Percentiles rank a stretch among this genome's conserved stretches.
Conservation (phyloP, 139 green algal genomes). For the Gonium pectorale region DNA sequence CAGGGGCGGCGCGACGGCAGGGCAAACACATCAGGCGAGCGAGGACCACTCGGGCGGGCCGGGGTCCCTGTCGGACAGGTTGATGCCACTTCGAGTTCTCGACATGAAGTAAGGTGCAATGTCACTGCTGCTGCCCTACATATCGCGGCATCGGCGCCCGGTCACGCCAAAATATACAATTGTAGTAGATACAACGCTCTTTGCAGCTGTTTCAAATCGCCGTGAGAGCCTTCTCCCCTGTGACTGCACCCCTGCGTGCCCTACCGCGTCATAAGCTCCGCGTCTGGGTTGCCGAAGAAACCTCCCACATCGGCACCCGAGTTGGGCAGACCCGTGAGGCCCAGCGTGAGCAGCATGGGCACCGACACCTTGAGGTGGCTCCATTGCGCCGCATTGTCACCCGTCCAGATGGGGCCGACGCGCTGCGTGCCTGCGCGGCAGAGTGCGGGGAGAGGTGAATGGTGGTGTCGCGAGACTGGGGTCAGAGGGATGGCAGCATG, state of each 20-base stretch:
- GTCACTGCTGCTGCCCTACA: no score
- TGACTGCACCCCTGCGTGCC: neutral
- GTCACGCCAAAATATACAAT: no score
- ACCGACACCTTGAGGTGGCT: constrained; percentile 86
- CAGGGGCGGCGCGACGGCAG: neutral
- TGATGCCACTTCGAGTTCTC: no score
- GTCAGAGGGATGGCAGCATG: no score
- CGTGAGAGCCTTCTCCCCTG: no score
- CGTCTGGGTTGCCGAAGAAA: constrained; percentile 98
- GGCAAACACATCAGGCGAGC: neutral
- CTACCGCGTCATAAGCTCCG: constrained; percentile 95
- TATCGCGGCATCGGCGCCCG: neutral
- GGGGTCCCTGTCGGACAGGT: no score
- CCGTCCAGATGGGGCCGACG: constrained; percentile 98
- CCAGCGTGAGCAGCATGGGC: constrained; percentile 95
- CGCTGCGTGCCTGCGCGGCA: constrained; percentile 73
- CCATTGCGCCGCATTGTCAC: constrained; percentile 96
- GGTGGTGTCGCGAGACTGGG: neutral
- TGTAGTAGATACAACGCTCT: no score
- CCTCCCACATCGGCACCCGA: constrained; percentile 96
- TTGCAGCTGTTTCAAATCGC: no score
- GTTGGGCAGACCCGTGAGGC: constrained; percentile 90
- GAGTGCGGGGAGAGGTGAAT: neutral
- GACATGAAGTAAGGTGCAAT: no score
- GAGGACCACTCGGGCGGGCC: no score